Evolutionary conservation across 73 alveolate species (phyloP), one percentile per base, ranked within the genome.

Genomic region (Symbiodinium natans): DNA sequence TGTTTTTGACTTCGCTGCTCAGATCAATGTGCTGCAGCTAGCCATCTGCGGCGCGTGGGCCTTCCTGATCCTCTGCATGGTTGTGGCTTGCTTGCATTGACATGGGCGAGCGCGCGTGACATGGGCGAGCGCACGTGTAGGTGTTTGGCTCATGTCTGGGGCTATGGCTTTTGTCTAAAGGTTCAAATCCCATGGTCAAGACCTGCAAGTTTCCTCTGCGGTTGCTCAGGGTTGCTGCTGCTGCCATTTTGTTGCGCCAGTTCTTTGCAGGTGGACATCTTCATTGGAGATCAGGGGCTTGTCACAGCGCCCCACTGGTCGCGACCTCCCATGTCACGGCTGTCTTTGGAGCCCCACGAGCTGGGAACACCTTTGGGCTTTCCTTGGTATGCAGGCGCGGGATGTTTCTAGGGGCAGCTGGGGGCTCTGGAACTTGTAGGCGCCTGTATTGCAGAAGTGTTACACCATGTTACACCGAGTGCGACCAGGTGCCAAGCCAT

Each of bases 251-350:
- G 25, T 68, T 68, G 31, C 34, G 82, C 82, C 40, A 1, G 5
- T 13, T 39, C 9, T 21, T 21, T 21, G 21, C 46, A 90, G 97
- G 77, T 90, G 97, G 97, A 90, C 88, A 71, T 90, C 89, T 90
- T 90, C 88, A 41, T 90, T n/a, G 97, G 97, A 25, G 97, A 90
- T 85, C 97, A 90, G 97, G 97, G 89, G 74, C 38, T 90, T 48
- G 97, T 90, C 48, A 90, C 97, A 8, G 97, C 97, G 4, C 97
- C 97, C 43, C 97, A 90, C 56, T 90, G 97, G 97, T 90, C 97
- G 36, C 97, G 97, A 19, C 97, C 97, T 25, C 97, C 97, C 56
- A 90, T 90, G 97, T 71, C 97, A 80, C 97, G 97, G 17, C 89
- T 90, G 41, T 90, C 97, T 33, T 34, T 90, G 87, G 97, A 90